Evolutionary conservation across 768 basidiomycete species (phyloP).

Genomic region (Termitomyces sp.): DNA sequence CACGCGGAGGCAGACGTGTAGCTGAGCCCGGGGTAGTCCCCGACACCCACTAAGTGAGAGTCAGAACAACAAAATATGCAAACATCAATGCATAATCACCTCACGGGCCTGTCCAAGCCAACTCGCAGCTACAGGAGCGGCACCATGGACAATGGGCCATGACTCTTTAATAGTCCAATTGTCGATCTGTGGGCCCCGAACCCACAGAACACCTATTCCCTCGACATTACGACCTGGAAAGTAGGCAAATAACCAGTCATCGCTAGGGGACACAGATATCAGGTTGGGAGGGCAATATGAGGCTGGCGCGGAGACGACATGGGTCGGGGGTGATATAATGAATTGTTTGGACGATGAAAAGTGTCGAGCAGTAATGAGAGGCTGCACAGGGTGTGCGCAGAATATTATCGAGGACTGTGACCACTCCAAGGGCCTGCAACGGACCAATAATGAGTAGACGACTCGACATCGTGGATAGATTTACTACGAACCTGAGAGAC

Average conservation of each 20-base stretch:
- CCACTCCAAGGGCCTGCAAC: conserved; percentile 65
- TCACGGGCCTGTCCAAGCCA: conserved; percentile 64
- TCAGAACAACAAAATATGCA: conserved; percentile 1
- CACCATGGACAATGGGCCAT: conserved; percentile 48
- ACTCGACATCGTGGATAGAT: background rate
- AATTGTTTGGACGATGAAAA: conserved; percentile 73
- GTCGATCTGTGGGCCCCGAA: conserved; percentile 54
- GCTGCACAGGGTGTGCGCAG: conserved; percentile 60
- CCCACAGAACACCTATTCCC: conserved; percentile 67
- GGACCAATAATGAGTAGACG: conserved; percentile 3
- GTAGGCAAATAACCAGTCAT: conserved; percentile 71
- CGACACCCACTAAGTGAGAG: conserved; percentile 48
- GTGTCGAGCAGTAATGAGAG: conserved; percentile 56
- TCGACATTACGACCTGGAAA: conserved; percentile 58
- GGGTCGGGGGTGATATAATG: conserved; percentile 48
- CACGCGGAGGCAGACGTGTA: conserved; percentile 53
- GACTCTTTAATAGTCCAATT: conserved; percentile 57
- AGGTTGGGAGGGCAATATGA: conserved; percentile 61
- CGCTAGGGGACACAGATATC: conserved; percentile 55
- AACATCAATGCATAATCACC: conserved; percentile 25
- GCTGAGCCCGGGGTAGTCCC: conserved; percentile 38
- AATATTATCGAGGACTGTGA: conserved; percentile 67
- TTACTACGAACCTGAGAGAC: conserved; percentile 42
- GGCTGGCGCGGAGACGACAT: conserved; percentile 39
- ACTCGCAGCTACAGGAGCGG: conserved; percentile 56